A percentile compares a stretch with the other conserved stretches of the same genome.
These are phyloP conservation scores for Geranium rotundifolium DNA, from an alignment of 345 rosid genomes.

Conservation along the genomic window DNA sequence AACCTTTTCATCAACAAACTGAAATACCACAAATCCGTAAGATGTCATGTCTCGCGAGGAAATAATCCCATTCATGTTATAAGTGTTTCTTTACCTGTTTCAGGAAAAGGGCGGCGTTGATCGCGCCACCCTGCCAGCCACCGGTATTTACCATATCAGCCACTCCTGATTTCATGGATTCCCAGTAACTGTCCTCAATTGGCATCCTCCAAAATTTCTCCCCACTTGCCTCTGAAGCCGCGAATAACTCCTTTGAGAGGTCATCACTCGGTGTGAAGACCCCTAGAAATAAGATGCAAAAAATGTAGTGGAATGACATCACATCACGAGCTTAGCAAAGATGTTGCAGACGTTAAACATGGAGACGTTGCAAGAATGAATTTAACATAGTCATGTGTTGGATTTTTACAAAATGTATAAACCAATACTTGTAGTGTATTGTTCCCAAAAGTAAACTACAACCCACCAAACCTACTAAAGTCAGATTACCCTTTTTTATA, in stretches of 20 bases:
- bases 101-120: slow-evolving; percentile 87
- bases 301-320: too few species aligned
- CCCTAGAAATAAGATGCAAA: slow-evolving; percentile 22
- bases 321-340: too few species aligned
- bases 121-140: slow-evolving; percentile 70
- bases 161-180: slow-evolving; percentile 86
- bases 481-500: too few species aligned
- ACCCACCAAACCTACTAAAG: too few species aligned
- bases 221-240: slow-evolving; percentile 64
- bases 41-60: neutral
- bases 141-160: slow-evolving; percentile 97
- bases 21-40: slow-evolving; percentile 3
- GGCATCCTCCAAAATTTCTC: slow-evolving; percentile 99
- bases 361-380: too few species aligned
- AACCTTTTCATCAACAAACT: slow-evolving; percentile 88
- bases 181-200: slow-evolving; percentile 94
- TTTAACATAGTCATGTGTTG: too few species aligned
- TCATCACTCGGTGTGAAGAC: slow-evolving; percentile 82
- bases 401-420: too few species aligned
- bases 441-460: neutral
- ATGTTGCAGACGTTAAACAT: too few species aligned
- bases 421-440: too few species aligned
- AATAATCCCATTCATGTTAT: neutral
- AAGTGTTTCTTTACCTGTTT: slow-evolving; percentile 51
- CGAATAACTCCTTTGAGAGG: slow-evolving; percentile 66